A percentile compares a stretch with the other conserved stretches of the same genome.
These are phyloP conservation scores for Colletotrichum chrysophilum DNA, from an alignment of 2,329 filamentous ascomycete species.

Conservation along the genomic window DNA sequence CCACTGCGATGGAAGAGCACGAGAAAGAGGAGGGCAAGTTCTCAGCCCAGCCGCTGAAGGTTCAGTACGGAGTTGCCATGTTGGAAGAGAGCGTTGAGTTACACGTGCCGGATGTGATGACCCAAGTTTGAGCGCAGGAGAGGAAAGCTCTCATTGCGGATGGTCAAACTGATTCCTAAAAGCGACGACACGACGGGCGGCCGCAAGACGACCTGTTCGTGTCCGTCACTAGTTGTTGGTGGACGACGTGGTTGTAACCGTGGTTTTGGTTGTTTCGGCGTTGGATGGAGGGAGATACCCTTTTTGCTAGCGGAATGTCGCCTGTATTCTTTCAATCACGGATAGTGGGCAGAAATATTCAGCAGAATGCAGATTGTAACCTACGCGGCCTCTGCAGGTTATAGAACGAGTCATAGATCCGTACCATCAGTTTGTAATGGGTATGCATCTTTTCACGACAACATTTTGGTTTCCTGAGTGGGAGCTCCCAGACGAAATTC, in stretches of 20 bases:
- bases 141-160: not conserved
- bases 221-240: not conserved
- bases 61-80: conserved; percentile 58
- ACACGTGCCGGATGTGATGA: conserved; percentile 49
- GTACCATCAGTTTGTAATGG: not conserved
- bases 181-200: not conserved
- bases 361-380: not conserved
- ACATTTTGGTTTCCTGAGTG: not conserved
- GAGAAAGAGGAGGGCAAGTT: conserved; percentile 36
- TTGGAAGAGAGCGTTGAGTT: conserved; percentile 60
- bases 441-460: not conserved
- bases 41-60: conserved; percentile 47
- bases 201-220: not conserved
- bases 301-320: not conserved
- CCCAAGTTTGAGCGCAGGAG: conserved; percentile 26
- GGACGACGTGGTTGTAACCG: not conserved
- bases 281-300: conserved; percentile 9
- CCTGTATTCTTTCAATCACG: not conserved
- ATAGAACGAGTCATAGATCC: not conserved
- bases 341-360: not conserved
- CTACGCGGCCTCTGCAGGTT: not conserved
- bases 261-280: not conserved
- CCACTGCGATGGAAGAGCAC: conserved; percentile 32
- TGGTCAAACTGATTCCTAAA: not conserved
- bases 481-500: not conserved